Evolutionary conservation across 306 rosid genomes (phyloP).

Genomic region (Prunus mume): DNA sequence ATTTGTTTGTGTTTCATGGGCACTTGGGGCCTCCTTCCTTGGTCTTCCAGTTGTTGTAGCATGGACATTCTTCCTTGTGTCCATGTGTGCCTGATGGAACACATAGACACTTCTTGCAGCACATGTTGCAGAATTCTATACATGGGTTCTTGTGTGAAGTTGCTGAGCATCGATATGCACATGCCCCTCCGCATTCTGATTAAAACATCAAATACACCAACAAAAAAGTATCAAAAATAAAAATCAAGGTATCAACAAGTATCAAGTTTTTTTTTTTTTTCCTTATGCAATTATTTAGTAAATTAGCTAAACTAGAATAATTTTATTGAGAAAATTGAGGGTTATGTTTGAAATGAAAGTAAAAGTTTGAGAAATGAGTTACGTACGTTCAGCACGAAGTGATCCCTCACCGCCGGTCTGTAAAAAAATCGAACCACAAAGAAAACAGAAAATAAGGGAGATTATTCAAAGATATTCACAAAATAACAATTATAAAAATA

Average conservation of each 20-base stretch:
- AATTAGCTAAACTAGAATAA: neutral
- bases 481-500: no score
- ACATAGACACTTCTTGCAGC: slow-evolving; percentile 34
- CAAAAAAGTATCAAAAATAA: neutral
- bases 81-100: slow-evolving; percentile 40
- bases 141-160: slow-evolving; percentile 37
- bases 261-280: neutral
- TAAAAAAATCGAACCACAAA: neutral
- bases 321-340: no score
- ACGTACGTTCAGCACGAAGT: neutral
- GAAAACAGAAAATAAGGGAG: neutral
- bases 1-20: slow-evolving; percentile 6
- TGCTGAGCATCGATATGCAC: slow-evolving; percentile 25
- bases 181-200: slow-evolving; percentile 27
- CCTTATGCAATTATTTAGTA: neutral
- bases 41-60: slow-evolving; percentile 38
- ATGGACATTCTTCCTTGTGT: slow-evolving; percentile 36
- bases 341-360: neutral
- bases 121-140: slow-evolving; percentile 28
- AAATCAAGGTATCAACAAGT: no score
- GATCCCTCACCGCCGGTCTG: slow-evolving; percentile 7
- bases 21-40: slow-evolving; percentile 28
- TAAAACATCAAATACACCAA: neutral
- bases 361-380: no score
- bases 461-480: no score